phyloP scores from a whole-genome alignment of 345 rosid species.

The Populus alba region DNA sequence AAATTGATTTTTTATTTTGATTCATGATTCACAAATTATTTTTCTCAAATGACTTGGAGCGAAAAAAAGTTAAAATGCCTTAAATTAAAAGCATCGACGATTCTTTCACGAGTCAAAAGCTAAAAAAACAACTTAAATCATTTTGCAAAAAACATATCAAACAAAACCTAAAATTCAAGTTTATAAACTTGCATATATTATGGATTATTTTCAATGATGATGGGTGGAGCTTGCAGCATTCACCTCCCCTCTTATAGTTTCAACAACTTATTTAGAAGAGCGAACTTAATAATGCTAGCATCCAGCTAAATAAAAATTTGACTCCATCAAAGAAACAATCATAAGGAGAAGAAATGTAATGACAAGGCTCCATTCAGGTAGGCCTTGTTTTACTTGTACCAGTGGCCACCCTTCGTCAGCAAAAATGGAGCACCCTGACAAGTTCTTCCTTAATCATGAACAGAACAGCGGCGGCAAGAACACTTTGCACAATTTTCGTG shows the following conservation, averaged over 20 bases:
- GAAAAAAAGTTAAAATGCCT: too few species aligned
- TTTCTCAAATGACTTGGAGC: too few species aligned
- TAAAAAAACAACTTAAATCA: too few species aligned
- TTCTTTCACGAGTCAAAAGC: too few species aligned
- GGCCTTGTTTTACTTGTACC: constrained; percentile 32
- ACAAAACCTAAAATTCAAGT: too few species aligned
- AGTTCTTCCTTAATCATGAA: constrained; percentile 96
- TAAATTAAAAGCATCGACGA: too few species aligned
- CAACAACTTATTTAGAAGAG: background rate
- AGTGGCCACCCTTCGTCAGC: constrained; percentile 37
- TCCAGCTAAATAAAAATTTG: background rate
- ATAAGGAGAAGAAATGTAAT: background rate
- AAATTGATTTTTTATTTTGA: too few species aligned
- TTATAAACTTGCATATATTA: too few species aligned
- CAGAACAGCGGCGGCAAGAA: constrained; percentile 82
- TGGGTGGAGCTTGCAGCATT: background rate
- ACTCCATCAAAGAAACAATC: background rate
- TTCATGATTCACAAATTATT: too few species aligned
- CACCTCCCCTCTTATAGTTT: background rate
- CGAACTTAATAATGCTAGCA: background rate
- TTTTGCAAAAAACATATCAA: too few species aligned
- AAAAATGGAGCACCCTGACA: constrained; percentile 59
- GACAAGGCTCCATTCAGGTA: constrained; percentile 20
- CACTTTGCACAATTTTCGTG: constrained; percentile 86
- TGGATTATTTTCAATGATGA: background rate